Base-by-base conservation (phyloP, 306 rosid genomes). In the Acmispon strigosus region DNA sequence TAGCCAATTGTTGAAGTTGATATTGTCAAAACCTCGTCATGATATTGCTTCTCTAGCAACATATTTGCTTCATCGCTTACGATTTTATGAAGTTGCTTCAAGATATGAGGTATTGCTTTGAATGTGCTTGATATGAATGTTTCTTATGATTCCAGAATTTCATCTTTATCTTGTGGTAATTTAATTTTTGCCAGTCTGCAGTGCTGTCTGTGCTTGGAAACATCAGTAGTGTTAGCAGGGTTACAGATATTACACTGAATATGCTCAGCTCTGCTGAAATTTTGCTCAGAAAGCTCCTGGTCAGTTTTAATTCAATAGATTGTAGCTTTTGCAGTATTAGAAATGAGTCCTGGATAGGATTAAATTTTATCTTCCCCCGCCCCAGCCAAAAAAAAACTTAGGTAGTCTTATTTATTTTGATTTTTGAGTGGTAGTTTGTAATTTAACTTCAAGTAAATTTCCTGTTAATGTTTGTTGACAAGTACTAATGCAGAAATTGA, bases 1-100 rank as follows among this genome's bases (percentile, higher is more conserved):
- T 75, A 86, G 85, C 71, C 81, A 82, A 60, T 81, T 94, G 81
- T 72, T 94, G 85, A 89, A 84, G 81, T 80, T 94, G 83, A 74
- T 94, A 78, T 80, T 94, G 82, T 84, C 86, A 72, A 91, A 86
- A 72, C 97, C 97, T 14, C 92, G 88, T 13, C 96, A 94, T 16
- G 99, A 89, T 80, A 78, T 94, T 82, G 96, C 95, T 75, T 89
- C 99, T 69, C 86, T 81, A 61, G 90, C 99, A 75, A 86, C 96
- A 74, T 82, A 82, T 76, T 63, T 94, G 61, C 96, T 94, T 80
- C 91, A 87, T 58, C 97, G 97, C 44, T 69, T 94, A 69, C 76
- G 97, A 65, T 82, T 91, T 81, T 94, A 91, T 85, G 99, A 94
- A 85, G 86, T 91, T 71, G 82, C 92, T 87, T 87, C 85, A 10